Conservation (phyloP, 257 asterid genomes). For the Striga asiatica region DNA sequence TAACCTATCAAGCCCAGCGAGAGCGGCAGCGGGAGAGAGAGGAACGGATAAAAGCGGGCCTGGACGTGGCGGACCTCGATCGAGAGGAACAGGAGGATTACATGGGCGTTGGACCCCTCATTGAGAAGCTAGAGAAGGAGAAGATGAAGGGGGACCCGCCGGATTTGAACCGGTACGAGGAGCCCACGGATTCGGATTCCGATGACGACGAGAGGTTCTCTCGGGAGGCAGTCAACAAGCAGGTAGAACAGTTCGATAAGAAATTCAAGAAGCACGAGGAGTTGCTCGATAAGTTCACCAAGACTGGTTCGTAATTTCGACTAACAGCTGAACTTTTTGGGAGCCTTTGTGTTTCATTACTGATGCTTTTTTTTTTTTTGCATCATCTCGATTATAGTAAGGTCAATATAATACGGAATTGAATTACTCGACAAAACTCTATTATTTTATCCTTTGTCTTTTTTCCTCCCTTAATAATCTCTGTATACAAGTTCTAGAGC, state of each 20-base stretch:
- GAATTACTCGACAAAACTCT: too few species aligned
- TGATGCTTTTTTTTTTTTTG: neutral
- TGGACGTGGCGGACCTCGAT: slow-evolving; percentile 44
- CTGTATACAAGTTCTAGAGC: neutral
- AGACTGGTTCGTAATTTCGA: slow-evolving; percentile 42
- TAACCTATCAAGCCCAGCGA: slow-evolving; percentile 21
- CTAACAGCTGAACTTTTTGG: too few species aligned
- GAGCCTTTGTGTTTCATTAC: too few species aligned
- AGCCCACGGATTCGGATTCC: slow-evolving; percentile 60
- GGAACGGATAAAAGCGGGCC: slow-evolving; percentile 42
- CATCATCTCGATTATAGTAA: neutral
- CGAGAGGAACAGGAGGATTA: slow-evolving; percentile 45
- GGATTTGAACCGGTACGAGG: slow-evolving; percentile 33
- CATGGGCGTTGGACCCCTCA: slow-evolving; percentile 33
- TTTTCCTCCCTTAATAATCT: neutral
- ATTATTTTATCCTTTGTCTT: neutral
- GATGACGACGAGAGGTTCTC: slow-evolving; percentile 52
- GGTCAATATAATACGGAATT: too few species aligned
- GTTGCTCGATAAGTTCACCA: slow-evolving; percentile 49
- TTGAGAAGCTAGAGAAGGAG: slow-evolving; percentile 43
- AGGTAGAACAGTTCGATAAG: slow-evolving; percentile 36
- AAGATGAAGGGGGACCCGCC: slow-evolving; percentile 24
- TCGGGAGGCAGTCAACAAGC: slow-evolving; percentile 28
- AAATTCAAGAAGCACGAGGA: slow-evolving; percentile 46
- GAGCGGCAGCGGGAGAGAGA: slow-evolving; percentile 44